phyloP scores from a whole-genome alignment of 1,139 yeast genomes.

The Magnusiomyces paraingens region DNA sequence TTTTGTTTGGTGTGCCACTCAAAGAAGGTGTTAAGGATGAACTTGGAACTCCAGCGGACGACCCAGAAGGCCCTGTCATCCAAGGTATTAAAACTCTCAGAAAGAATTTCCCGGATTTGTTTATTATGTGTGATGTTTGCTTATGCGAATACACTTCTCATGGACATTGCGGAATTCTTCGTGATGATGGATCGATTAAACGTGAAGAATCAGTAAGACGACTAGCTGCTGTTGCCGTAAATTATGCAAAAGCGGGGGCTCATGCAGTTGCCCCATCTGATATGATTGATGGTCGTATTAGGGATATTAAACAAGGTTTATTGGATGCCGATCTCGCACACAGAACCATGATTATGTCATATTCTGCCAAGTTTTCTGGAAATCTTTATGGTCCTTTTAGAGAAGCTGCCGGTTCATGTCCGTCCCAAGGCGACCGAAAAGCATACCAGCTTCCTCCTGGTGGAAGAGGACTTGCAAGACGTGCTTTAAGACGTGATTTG shows the following conservation, averaged over 20 bases:
- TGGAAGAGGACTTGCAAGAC: conserved; percentile 87
- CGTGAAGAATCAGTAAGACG: conserved; percentile 71
- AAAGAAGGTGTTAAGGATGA: conserved; percentile 69
- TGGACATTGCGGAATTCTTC: conserved; percentile 91
- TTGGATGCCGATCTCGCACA: conserved; percentile 83
- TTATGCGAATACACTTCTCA: conserved; percentile 94
- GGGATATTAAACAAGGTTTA: conserved; percentile 79
- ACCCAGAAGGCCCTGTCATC: conserved; percentile 94
- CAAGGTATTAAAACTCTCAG: conserved; percentile 61
- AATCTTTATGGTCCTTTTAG: conserved; percentile 93
- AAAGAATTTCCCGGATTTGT: conserved; percentile 67
- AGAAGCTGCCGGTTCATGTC: conserved; percentile 93
- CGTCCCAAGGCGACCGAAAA: conserved; percentile 86
- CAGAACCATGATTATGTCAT: conserved; percentile 83
- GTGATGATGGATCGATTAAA: conserved; percentile 79
- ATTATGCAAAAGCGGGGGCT: conserved; percentile 94
- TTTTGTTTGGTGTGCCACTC: conserved; percentile 86
- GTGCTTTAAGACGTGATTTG: conserved; percentile 82
- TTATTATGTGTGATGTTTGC: conserved; percentile 91
- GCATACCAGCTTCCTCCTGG: conserved; percentile 91
- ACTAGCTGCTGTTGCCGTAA: conserved; percentile 90
- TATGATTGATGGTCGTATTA: conserved; percentile 94
- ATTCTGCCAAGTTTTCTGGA: conserved; percentile 91
- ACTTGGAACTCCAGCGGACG: conserved; percentile 87
- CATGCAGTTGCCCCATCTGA: conserved; percentile 96